Conservation (phyloP, 2,329 filamentous ascomycete species). For the Magnaporthiopsis incrustans region DNA sequence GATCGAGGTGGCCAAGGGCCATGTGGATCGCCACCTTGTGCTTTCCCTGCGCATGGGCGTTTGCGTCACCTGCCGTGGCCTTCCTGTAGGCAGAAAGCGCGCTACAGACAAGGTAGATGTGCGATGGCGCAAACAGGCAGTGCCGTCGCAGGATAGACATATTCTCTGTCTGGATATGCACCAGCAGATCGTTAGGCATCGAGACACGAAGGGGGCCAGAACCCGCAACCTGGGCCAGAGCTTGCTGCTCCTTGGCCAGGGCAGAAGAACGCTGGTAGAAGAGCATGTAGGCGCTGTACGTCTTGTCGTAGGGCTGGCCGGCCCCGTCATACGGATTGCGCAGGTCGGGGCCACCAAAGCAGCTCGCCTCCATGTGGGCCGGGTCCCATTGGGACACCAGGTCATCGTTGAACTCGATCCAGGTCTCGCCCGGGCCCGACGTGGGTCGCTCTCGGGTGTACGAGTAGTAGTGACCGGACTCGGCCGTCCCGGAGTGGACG, state of each 20-base stretch:
- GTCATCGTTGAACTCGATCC: constrained; percentile 96
- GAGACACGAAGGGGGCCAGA: constrained; percentile 35
- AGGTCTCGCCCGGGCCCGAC: constrained; percentile 39
- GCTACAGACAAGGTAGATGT: constrained; percentile 57
- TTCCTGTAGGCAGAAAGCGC: constrained; percentile 38
- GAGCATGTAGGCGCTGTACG: constrained; percentile 91
- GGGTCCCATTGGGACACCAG: constrained; percentile 70
- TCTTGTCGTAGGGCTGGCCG: constrained; percentile 52
- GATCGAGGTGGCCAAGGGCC: constrained; percentile 61
- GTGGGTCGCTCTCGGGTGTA: constrained; percentile 76
- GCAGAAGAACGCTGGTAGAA: constrained; percentile 82
- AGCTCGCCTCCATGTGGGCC: constrained; percentile 61
- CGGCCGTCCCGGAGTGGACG: constrained; percentile 85
- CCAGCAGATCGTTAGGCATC: constrained; percentile 36
- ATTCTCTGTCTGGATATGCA: constrained; percentile 66
- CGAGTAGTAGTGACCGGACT: constrained; percentile 96
- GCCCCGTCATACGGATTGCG: constrained; percentile 36
- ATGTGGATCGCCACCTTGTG: constrained; percentile 44
- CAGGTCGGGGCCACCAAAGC: constrained; percentile 68
- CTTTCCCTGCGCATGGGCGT: not conserved
- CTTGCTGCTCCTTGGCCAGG: constrained; percentile 45
- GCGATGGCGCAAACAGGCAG: constrained; percentile 67
- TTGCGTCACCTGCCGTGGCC: constrained; percentile 16
- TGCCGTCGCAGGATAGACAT: constrained; percentile 66
- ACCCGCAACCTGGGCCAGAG: constrained; percentile 28